Evolutionary conservation across 208 protist species (phyloP).

Genomic region (Blastocrithidia nonstop): DNA sequence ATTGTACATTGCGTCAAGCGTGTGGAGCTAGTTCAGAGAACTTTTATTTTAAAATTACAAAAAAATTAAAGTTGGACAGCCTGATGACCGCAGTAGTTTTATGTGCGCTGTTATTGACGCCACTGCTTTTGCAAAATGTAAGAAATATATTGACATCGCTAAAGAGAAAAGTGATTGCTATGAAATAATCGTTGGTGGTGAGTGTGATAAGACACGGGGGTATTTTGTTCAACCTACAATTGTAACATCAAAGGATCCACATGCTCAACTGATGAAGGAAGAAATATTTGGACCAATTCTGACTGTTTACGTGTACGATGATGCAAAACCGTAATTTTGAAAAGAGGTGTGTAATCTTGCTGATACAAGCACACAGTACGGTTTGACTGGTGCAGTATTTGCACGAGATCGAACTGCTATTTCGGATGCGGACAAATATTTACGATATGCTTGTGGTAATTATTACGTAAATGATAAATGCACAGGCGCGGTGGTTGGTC

Average conservation of each 20-base stretch:
- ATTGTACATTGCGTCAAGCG: conserved; percentile 86
- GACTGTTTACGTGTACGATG: conserved; percentile 91
- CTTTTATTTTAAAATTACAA: conserved; percentile 67
- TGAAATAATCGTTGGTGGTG: conserved; percentile 60
- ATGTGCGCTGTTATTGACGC: conserved; percentile 95
- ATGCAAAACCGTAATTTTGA: conserved; percentile 44
- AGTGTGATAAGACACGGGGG: conserved; percentile 57
- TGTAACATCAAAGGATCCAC: conserved; percentile 82
- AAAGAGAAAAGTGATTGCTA: conserved; percentile 53
- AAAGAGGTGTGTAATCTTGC: conserved; percentile 69
- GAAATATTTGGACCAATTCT: conserved; percentile 97
- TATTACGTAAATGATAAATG: conserved; percentile 98
- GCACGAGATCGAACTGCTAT: conserved; percentile 65
- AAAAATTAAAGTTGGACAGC: conserved; percentile 89
- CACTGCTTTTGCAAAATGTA: conserved; percentile 86
- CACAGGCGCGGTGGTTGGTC: conserved; percentile 95
- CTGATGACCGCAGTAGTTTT: conserved; percentile 85
- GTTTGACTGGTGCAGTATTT: conserved; percentile 90
- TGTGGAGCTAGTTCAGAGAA: conserved; percentile 75
- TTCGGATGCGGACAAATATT: conserved; percentile 27
- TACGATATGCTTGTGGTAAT: conserved; percentile 89
- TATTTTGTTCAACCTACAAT: conserved; percentile 95
- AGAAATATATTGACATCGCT: conserved; percentile 89
- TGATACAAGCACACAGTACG: conserved; percentile 84
- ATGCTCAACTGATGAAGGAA: conserved; percentile 81